Base-by-base conservation (phyloP, 2,329 filamentous ascomycete genomes). In the Botryotinia globosa region DNA sequence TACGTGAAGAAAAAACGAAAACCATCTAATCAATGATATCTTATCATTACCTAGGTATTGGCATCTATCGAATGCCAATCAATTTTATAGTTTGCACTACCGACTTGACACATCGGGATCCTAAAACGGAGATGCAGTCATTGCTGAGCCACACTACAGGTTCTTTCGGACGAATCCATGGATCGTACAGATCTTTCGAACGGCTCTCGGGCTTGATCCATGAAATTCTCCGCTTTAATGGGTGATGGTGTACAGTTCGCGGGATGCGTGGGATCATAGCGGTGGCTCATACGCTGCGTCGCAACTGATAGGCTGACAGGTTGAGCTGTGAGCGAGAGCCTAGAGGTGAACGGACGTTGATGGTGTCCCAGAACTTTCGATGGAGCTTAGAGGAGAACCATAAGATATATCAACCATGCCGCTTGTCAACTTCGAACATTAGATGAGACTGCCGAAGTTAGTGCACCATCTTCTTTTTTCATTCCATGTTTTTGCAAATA, bases 81-180 rank as follows among this genome's bases (percentile, higher is more conserved):
- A 67, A 67, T 51, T 14, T 34, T 64, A 22, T 29, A 64, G n/a
- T 64, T 29, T 45, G 62, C 42, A 34, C 45, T 29, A 39, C 45
- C 34, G 8, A 37, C 64, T 64, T 64, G 61, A 64, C 61, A 64
- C 39, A 64, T 45, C 61, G 39, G 42, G 25, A 39, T 14, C 22
- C 20, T 37, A 66, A 66, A 39, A 66, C 18, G 29, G 14, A 66
- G 64, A 54, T 39, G 45, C 16, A n/a, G 45, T 39, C 64, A 54
- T n/a, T 67, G 45, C 32, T 39, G 32, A 67, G 64, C 64, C 64
- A 67, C 64, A 67, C 64, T 39, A 54, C 45, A n/a, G 9, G 9
- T 22, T n/a, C 25, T n/a, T 66, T 54, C 51, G 25, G 45, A 66
- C 34, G 64, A 54, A 39, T n/a, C n/a, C n/a, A n/a, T n/a, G n/a